Base-by-base conservation (phyloP, 2,329 filamentous ascomycete species). In the Pseudocercospora fuligena region DNA sequence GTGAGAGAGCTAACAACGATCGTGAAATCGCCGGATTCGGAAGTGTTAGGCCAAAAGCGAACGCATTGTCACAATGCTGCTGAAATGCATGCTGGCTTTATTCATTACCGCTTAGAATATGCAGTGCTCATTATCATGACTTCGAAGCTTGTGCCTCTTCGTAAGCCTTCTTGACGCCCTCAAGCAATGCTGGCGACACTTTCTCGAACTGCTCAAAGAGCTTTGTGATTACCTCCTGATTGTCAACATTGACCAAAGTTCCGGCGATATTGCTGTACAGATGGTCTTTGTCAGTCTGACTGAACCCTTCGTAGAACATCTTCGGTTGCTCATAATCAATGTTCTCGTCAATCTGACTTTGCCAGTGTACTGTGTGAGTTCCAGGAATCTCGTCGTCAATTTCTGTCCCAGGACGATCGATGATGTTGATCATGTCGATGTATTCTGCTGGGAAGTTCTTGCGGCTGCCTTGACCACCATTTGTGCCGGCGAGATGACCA, bases 281-380 rank as follows among this genome's bases (percentile, higher is more conserved):
- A 61, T 74, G 70, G 21, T 72, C 69, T 64, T 72, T 69, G 29
- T 75, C 73, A 2, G 60, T 69, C 62, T 69, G 69, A 25, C 65
- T 67, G 65, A 75, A 72, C 5, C 68, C 69, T 43, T 74, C 65
- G 60, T 73, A 74, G 62, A 74, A 75, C 47, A 73, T 53, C 43
- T 66, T 59, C n/a, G 73, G 73, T 66, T 75, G 73, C 64, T 75
- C 73, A 54, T 70, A 75, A 60, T 75, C 73, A 57, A 75, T 73
- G 43, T 70, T 60, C 9, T 69, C 72, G 25, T 72, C 70, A 31
- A 75, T 72, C 29, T 68, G 9, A n/a, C 67, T 70, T 27, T 72
- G 59, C 65, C 67, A 75, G 57, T 73, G 70, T 1, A 72, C 69
- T 5, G 72, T 70, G 11, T 59, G 63, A 36, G 61, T 65, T 19